Percentiles rank a stretch among this genome's conserved stretches.
phyloP scores from a whole-genome alignment of 164 flowering plant species.

The Akebia trifoliata region DNA sequence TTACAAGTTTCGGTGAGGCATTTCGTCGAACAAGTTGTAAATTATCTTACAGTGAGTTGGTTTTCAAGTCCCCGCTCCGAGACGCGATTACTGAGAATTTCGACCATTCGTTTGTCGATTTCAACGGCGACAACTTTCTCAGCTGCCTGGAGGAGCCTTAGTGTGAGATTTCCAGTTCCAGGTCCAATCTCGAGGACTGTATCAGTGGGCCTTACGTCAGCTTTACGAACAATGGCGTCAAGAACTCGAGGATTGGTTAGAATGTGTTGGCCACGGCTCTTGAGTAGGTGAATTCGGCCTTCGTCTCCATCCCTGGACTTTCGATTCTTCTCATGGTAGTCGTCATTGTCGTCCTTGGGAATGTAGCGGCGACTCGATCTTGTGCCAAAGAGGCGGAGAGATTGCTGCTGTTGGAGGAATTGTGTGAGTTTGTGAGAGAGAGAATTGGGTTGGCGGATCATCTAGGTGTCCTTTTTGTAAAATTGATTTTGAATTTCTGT shows the following conservation, averaged over 20 bases:
- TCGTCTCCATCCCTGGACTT: slow-evolving; percentile 19
- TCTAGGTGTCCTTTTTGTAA: not conserved
- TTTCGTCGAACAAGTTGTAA: slow-evolving; percentile 39
- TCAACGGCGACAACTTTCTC: slow-evolving; percentile 67
- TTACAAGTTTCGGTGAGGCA: slow-evolving; percentile 18
- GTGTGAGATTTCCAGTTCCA: slow-evolving; percentile 94
- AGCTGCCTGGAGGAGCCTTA: slow-evolving; percentile 72
- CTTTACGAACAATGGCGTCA: slow-evolving; percentile 63
- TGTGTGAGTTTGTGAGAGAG: not conserved
- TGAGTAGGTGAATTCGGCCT: slow-evolving; percentile 37
- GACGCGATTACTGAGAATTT: slow-evolving; percentile 55
- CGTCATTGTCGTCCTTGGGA: slow-evolving; percentile 10
- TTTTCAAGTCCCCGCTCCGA: slow-evolving; percentile 44
- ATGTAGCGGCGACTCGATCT: not conserved
- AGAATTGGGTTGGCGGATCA: not conserved
- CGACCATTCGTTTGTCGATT: slow-evolving; percentile 76
- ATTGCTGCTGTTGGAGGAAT: not conserved
- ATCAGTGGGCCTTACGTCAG: slow-evolving; percentile 48
- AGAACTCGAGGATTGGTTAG: slow-evolving; percentile 75
- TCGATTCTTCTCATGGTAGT: slow-evolving; percentile 5
- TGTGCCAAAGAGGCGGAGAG: slow-evolving; percentile 6
- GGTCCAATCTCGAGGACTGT: slow-evolving; percentile 93
- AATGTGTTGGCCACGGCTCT: slow-evolving; percentile 86
- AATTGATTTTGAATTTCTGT: not conserved
- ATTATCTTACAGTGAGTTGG: slow-evolving; percentile 42